A percentile compares a stretch with the other conserved stretches of the same genome.
Evolutionary conservation across 2,329 filamentous ascomycete genomes (phyloP).

Genomic region (Alternaria dauci): DNA sequence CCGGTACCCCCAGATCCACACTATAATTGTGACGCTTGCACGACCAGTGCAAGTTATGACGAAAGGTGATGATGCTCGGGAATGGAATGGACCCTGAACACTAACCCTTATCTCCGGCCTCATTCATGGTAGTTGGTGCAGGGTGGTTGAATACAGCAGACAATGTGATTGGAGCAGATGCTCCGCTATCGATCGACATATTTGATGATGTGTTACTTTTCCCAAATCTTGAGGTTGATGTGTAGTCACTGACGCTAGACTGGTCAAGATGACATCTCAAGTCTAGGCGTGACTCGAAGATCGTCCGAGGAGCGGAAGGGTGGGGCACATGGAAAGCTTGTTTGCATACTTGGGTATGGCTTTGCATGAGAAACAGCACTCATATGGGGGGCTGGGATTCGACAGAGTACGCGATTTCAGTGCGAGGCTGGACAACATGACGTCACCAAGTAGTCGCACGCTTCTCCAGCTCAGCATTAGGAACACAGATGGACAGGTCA

Average conservation of each 20-base stretch:
- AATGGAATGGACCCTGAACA: slow-evolving; percentile 11
- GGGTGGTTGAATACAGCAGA: neutral
- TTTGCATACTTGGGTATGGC: neutral
- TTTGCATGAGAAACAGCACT: neutral
- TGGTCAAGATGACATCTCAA: neutral
- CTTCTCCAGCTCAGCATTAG: neutral
- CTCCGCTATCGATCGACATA: neutral
- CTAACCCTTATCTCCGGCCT: slow-evolving; percentile 14
- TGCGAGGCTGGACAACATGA: neutral
- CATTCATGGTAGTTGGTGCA: neutral
- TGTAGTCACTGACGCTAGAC: neutral
- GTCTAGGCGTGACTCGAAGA: neutral
- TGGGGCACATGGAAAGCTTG: slow-evolving; percentile 12
- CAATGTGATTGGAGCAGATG: neutral
- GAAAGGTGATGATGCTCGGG: slow-evolving; percentile 14
- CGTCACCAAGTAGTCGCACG: neutral
- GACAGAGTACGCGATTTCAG: neutral
- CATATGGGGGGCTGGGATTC: neutral
- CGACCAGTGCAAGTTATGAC: slow-evolving; percentile 13
- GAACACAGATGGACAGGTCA: neutral
- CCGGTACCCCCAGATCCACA: slow-evolving; percentile 1
- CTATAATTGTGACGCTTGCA: slow-evolving; percentile 20
- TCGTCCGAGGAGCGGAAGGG: neutral
- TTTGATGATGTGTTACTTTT: neutral
- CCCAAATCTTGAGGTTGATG: neutral